These are phyloP conservation scores for Fusarium sp. DNA, from an alignment of 2,329 filamentous ascomycete species.

Conservation along the genomic window DNA sequence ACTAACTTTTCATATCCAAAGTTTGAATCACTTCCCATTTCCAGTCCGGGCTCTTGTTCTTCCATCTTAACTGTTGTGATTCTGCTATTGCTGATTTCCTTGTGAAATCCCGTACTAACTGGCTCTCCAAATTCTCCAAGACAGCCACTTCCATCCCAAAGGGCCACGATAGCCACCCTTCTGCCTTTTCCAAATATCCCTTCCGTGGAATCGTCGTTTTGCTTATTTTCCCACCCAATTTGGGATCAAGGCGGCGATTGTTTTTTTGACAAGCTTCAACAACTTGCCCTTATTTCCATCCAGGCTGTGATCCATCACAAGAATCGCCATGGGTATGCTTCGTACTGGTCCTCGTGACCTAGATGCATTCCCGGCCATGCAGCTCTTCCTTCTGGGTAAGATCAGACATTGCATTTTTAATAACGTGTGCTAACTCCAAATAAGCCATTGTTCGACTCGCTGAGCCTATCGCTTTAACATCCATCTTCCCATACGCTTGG, in stretches of 20 bases:
- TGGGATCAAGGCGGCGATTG: slow-evolving; percentile 2
- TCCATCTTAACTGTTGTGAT: slow-evolving; percentile 15
- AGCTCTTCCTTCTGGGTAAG: slow-evolving; percentile 87
- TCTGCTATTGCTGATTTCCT: slow-evolving; percentile 18
- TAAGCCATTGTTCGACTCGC: slow-evolving; percentile 90
- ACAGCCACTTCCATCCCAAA: slow-evolving; percentile 2
- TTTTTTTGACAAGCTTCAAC: slow-evolving; percentile 1
- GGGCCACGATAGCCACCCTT: neutral
- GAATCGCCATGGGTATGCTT: slow-evolving; percentile 63
- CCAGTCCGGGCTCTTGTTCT: neutral
- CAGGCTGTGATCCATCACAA: slow-evolving; percentile 13
- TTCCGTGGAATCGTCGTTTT: neutral
- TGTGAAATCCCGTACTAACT: slow-evolving; percentile 20
- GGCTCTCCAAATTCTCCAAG: slow-evolving; percentile 5
- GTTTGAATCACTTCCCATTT: slow-evolving; percentile 5
- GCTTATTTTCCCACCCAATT: neutral
- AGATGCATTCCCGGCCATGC: slow-evolving; percentile 81
- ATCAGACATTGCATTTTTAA: slow-evolving; percentile 61
- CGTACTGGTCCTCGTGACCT: slow-evolving; percentile 66
- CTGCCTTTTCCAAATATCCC: slow-evolving; percentile 1
- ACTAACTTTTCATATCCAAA: slow-evolving; percentile 11
- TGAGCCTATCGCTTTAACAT: slow-evolving; percentile 91
- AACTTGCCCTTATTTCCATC: slow-evolving; percentile 1
- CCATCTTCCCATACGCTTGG: slow-evolving; percentile 94
- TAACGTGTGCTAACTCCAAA: slow-evolving; percentile 19